phyloP scores from a whole-genome alignment of 192 early-diverging fungal species.

The Backusella tarrabulga region DNA sequence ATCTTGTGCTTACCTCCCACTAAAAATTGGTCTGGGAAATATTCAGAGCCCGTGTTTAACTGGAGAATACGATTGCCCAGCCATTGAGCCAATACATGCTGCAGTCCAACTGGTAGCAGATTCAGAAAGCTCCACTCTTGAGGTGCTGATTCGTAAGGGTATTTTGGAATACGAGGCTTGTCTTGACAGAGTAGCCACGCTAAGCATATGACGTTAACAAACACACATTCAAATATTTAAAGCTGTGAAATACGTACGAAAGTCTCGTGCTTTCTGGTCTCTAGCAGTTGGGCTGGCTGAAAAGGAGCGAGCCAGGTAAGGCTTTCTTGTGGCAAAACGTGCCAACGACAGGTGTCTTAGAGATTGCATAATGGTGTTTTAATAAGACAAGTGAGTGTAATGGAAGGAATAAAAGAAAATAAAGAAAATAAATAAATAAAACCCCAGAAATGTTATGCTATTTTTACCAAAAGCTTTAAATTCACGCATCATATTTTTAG shows the following conservation, averaged over 20 bases:
- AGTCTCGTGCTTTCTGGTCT: not conserved
- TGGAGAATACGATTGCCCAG: constrained; percentile 42
- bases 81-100: constrained; percentile 41
- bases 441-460: not conserved
- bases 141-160: constrained; percentile 43
- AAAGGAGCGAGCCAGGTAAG: not conserved
- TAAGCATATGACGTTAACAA: not conserved
- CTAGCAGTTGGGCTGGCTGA: not conserved
- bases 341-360: not conserved
- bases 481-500: no score
- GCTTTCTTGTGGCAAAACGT: not conserved
- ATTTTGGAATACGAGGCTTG: constrained; percentile 39
- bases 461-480: no score
- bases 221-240: not conserved
- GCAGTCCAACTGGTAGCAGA: constrained; percentile 36
- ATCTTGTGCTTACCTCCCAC: constrained; percentile 41
- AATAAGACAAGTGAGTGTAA: not conserved
- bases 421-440: not conserved
- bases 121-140: constrained; percentile 39
- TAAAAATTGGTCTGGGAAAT: constrained; percentile 52
- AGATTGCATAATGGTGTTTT: not conserved
- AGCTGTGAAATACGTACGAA: not conserved
- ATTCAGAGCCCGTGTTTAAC: constrained; percentile 40
- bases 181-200: constrained; percentile 26
- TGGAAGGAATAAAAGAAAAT: not conserved